Evolutionary conservation across 108 stramenopile species (phyloP).

Genomic region (Discostella pseudostelligera): DNA sequence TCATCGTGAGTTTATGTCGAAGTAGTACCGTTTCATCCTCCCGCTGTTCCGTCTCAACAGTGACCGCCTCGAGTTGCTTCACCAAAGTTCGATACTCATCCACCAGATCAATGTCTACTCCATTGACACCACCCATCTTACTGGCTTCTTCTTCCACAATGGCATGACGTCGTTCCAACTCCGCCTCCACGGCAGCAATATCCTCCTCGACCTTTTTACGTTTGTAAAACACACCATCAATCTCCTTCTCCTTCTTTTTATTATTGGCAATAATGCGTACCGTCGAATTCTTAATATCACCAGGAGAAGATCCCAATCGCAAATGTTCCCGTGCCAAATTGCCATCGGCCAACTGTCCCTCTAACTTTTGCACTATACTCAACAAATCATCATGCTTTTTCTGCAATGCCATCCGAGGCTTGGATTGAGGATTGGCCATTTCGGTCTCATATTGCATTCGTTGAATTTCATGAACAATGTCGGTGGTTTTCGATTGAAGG

Average conservation of each 20-base stretch:
- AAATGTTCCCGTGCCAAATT: conserved; percentile 24
- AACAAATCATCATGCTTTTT: conserved; percentile 9
- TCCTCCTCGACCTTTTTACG: conserved; percentile 22
- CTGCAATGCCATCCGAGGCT: conserved; percentile 15
- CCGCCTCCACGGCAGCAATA: conserved; percentile 15
- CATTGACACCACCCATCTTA: conserved; percentile 6
- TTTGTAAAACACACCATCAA: conserved; percentile 18
- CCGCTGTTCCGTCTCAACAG: conserved; percentile 4
- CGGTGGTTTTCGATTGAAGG: conserved; percentile 24
- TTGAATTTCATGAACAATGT: conserved; percentile 18
- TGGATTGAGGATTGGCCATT: conserved; percentile 18
- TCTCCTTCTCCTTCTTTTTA: conserved; percentile 24
- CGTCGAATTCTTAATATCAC: conserved; percentile 15
- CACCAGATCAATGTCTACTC: conserved; percentile 3
- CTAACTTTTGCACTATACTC: conserved; percentile 13
- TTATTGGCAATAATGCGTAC: conserved; percentile 11
- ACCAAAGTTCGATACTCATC: conserved; percentile 5
- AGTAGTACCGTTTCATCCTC: conserved; percentile 16
- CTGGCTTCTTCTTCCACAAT: conserved; percentile 10
- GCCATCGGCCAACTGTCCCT: conserved; percentile 17
- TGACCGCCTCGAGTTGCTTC: conserved; percentile 2
- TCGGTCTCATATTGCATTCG: conserved; percentile 19
- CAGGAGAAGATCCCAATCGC: conserved; percentile 13
- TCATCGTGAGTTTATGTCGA: conserved; percentile 12
- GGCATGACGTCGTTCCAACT: conserved; percentile 8